Conservation (phyloP, 495 filamentous ascomycete genomes). For the Glonium stellatum region DNA sequence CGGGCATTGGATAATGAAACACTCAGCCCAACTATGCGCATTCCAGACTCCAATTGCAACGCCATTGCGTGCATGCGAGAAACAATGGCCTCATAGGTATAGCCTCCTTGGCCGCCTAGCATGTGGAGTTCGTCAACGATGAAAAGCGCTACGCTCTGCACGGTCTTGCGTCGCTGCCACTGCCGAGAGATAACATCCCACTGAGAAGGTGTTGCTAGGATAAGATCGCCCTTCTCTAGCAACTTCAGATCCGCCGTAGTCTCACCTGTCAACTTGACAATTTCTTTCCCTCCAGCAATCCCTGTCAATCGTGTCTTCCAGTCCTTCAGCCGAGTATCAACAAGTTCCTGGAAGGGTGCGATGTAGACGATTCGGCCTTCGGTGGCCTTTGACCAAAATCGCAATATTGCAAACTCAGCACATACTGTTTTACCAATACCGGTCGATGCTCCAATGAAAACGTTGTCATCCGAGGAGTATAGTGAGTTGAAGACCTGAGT, state of each 20-base stretch:
- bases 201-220: constrained; percentile 85
- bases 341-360: constrained; percentile 90
- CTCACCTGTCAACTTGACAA: constrained; percentile 92
- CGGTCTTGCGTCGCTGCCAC: constrained; percentile 92
- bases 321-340: constrained; percentile 70
- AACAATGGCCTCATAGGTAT: constrained; percentile 90
- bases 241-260: constrained; percentile 85
- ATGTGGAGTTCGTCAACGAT: constrained; percentile 95
- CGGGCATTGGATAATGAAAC: constrained; percentile 89
- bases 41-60: constrained; percentile 71
- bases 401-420: constrained; percentile 85
- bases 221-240: constrained; percentile 80
- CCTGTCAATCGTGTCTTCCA: constrained; percentile 72
- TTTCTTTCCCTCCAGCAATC: constrained; percentile 77
- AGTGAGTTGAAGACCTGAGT: constrained; percentile 94
- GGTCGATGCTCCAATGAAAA: constrained; percentile 81
- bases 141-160: constrained; percentile 84
- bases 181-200: constrained; percentile 95
- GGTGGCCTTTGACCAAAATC: constrained; percentile 71
- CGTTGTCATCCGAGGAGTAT: constrained; percentile 83
- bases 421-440: constrained; percentile 96
- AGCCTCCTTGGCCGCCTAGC: constrained; percentile 83
- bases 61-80: constrained; percentile 97
- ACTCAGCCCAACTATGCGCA: constrained; percentile 86
- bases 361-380: constrained; percentile 83